phyloP scores from a whole-genome alignment of 345 rosid species.

The Euphorbia tirucalli region DNA sequence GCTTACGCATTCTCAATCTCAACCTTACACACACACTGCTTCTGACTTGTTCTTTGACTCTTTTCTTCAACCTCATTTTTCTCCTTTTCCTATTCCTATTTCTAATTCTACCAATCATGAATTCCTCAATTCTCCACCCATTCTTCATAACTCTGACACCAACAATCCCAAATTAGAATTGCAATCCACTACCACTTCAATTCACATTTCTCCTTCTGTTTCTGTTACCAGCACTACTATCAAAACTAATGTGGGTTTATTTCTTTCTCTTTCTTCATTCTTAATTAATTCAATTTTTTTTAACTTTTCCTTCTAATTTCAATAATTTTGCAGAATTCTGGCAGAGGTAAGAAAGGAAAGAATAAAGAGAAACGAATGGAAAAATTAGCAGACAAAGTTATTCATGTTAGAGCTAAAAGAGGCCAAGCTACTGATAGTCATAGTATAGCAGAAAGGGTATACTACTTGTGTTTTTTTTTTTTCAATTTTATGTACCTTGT shows the following conservation, averaged over 20 bases:
- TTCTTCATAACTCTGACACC: slow-evolving; percentile 14
- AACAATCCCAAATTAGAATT: slow-evolving; percentile 28
- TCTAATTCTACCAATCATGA: slow-evolving; percentile 9
- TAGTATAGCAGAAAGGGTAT: slow-evolving; percentile 61
- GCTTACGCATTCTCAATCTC: slow-evolving; percentile 17
- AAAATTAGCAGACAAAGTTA: slow-evolving; percentile 13
- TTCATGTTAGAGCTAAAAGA: slow-evolving; percentile 61
- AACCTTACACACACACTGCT: slow-evolving; percentile 19
- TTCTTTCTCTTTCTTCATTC: neutral
- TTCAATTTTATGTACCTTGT: too few species aligned
- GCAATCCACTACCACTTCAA: slow-evolving; percentile 25
- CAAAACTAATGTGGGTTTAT: slow-evolving; percentile 23
- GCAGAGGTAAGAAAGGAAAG: slow-evolving; percentile 21
- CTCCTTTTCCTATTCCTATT: slow-evolving; percentile 10
- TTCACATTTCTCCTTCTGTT: slow-evolving; percentile 26
- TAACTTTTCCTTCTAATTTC: neutral
- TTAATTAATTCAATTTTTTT: neutral
- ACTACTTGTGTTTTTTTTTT: neutral
- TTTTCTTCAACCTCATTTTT: slow-evolving; percentile 23
- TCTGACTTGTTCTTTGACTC: slow-evolving; percentile 25
- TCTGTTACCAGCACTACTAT: slow-evolving; percentile 16
- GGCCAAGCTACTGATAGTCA: slow-evolving; percentile 71
- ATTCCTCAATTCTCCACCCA: slow-evolving; percentile 15
- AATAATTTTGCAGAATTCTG: neutral
- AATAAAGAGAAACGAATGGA: slow-evolving; percentile 12